Conservation (phyloP, 169 alveolate genomes). For the Plasmodium adleri region DNA sequence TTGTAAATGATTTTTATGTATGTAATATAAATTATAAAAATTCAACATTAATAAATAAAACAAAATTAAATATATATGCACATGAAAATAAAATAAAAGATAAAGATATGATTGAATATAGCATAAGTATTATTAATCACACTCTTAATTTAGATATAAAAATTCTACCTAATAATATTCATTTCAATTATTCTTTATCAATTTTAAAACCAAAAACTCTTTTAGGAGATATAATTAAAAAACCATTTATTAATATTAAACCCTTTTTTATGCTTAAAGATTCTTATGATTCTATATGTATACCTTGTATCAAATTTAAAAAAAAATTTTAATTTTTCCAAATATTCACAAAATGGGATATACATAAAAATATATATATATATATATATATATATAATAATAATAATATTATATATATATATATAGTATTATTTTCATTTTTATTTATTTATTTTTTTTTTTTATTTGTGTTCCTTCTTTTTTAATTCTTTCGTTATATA, state of each 20-base stretch:
- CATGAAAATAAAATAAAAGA: constrained; percentile 59
- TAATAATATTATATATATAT: too few species aligned
- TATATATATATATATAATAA: not conserved
- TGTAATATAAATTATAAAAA: constrained; percentile 43
- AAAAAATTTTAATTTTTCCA: not conserved
- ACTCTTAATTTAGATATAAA: constrained; percentile 26
- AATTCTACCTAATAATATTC: constrained; percentile 42
- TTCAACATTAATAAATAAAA: constrained; percentile 42
- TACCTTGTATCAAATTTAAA: constrained; percentile 41
- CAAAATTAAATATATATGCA: constrained; percentile 64
- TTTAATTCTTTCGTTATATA: not conserved
- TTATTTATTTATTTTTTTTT: not conserved
- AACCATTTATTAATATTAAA: constrained; percentile 55
- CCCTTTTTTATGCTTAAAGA: constrained; percentile 73
- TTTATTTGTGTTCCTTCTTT: not conserved
- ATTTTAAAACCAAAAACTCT: constrained; percentile 35
- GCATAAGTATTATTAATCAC: constrained; percentile 38
- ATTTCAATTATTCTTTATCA: constrained; percentile 35
- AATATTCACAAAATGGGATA: not conserved
- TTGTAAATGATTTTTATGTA: constrained; percentile 72
- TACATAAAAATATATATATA: not conserved
- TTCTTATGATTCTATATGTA: constrained; percentile 47
- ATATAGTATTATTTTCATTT: not conserved
- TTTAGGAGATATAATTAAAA: constrained; percentile 57
- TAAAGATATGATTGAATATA: constrained; percentile 40